Conservation (phyloP, 352 stramenopile species). For the Pythium scleroteichum region DNA sequence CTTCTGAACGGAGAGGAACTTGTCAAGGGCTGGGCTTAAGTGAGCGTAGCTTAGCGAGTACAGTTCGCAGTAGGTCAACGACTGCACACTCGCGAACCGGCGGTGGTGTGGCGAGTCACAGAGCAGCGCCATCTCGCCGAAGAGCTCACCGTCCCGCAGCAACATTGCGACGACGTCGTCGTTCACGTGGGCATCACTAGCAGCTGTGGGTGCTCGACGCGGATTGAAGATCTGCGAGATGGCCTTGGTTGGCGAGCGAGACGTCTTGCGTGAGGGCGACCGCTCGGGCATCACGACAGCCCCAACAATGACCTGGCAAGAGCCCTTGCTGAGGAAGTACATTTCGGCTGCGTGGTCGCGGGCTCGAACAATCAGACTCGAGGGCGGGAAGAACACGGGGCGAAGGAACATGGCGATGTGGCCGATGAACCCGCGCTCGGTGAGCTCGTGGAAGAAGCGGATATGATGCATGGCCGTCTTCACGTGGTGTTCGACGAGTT, state of each 20-base stretch:
- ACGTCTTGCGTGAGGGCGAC: background rate
- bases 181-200: background rate
- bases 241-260: slow-evolving; percentile 1
- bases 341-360: slow-evolving; percentile 19
- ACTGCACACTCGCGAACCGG: slow-evolving; percentile 11
- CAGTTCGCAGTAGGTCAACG: slow-evolving; percentile 18
- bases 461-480: slow-evolving; percentile 24
- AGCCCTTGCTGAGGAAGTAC: slow-evolving; percentile 25
- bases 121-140: slow-evolving; percentile 44
- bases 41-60: slow-evolving; percentile 21
- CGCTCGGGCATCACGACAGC: background rate
- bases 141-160: slow-evolving; percentile 49
- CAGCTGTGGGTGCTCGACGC: background rate
- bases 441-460: slow-evolving; percentile 21
- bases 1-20: slow-evolving; percentile 7
- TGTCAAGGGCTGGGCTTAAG: slow-evolving; percentile 12
- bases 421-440: slow-evolving; percentile 17
- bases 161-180: slow-evolving; percentile 1
- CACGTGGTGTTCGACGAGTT: slow-evolving; percentile 26
- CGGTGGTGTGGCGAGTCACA: slow-evolving; percentile 8
- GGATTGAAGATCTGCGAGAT: slow-evolving; percentile 5
- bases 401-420: slow-evolving; percentile 21
- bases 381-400: slow-evolving; percentile 21
- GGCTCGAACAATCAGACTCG: slow-evolving; percentile 12
- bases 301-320: slow-evolving; percentile 12